phyloP scores from a whole-genome alignment of 257 asterid genomes.

The Solanum raphanifolium region DNA sequence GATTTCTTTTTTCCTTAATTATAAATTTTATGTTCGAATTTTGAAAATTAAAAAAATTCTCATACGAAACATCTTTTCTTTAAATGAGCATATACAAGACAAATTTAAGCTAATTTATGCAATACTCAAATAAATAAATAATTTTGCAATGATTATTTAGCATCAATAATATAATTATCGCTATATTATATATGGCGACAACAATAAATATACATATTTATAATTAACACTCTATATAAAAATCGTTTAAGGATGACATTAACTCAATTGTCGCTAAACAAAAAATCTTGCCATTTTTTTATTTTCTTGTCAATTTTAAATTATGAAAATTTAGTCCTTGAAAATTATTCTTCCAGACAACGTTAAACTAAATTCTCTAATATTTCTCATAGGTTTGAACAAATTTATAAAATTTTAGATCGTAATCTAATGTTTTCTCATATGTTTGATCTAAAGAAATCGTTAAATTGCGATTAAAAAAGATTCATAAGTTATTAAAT shows the following conservation, averaged over 20 bases:
- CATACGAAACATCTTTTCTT: neutral
- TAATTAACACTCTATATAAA: neutral
- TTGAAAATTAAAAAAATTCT: neutral
- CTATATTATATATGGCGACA: no score
- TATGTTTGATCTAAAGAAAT: neutral
- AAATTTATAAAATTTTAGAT: neutral
- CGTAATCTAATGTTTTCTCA: fast-evolving
- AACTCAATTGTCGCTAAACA: neutral
- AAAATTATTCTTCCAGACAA: neutral
- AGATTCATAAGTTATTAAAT: no score
- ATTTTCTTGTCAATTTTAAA: neutral
- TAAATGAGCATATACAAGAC: neutral
- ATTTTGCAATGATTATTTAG: neutral
- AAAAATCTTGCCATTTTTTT: neutral
- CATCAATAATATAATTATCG: neutral
- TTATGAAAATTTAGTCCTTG: neutral
- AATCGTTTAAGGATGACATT: neutral
- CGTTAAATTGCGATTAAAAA: no score
- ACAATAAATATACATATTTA: no score
- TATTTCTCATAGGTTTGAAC: neutral
- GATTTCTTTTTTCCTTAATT: neutral
- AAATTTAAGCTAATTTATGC: neutral
- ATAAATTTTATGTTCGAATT: neutral
- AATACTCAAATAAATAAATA: no score
- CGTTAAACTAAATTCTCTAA: neutral